A percentile compares a stretch with the other conserved stretches of the same genome.
These are phyloP conservation scores for Claviceps capensis DNA, from an alignment of 2,329 filamentous ascomycete species.

Conservation along the genomic window DNA sequence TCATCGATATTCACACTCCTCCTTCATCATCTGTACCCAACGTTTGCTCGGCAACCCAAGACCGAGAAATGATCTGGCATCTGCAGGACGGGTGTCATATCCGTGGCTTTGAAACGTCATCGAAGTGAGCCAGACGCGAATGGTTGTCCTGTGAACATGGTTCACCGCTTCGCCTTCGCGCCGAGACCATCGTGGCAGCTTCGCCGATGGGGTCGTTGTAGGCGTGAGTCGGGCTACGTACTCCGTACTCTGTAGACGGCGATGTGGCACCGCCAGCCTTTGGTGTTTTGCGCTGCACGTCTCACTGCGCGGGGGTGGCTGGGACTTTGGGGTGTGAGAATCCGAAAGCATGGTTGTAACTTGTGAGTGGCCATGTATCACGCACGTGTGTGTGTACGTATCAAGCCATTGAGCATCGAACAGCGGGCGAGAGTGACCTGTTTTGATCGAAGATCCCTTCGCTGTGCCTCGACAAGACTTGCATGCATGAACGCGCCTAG, in stretches of 20 bases:
- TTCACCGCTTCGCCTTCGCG: slow-evolving; percentile 1
- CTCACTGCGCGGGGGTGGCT: not conserved
- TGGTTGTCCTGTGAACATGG: not conserved
- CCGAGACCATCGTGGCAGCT: not conserved
- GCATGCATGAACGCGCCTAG: not conserved
- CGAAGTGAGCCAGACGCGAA: not conserved
- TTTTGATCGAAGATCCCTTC: not conserved
- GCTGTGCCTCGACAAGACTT: not conserved
- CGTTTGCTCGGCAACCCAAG: not conserved
- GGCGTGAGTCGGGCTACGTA: too few relatives aligned
- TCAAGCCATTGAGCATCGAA: not conserved
- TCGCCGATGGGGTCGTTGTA: not conserved
- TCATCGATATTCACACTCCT: not conserved
- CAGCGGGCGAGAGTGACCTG: not conserved
- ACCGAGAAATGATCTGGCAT: not conserved
- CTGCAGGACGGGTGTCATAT: not conserved
- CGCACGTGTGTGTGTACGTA: not conserved
- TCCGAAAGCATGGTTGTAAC: too few relatives aligned
- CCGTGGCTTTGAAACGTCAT: not conserved
- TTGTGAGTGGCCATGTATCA: not conserved
- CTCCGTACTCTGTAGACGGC: not conserved
- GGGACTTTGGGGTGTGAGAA: not conserved
- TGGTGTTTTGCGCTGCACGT: not conserved
- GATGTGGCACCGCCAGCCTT: not conserved
- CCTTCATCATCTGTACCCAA: not conserved